These are phyloP conservation scores for Eimeria tenella DNA, from an alignment of 169 alveolate genomes.

Conservation along the genomic window DNA sequence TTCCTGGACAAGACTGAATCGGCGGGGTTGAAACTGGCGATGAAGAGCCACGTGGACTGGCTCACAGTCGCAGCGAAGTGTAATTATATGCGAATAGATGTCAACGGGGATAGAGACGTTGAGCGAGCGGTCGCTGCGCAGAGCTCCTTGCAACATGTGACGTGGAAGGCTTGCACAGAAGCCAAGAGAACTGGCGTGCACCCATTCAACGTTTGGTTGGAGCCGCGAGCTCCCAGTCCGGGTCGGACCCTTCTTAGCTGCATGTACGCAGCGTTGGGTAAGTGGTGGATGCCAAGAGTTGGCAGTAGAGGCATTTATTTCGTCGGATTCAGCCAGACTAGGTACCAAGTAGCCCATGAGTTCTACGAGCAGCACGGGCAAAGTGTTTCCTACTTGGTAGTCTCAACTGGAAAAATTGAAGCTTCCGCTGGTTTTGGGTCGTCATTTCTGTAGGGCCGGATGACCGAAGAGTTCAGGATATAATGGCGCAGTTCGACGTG, in stretches of 20 bases:
- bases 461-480: slow-evolving; percentile 29
- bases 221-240: slow-evolving; percentile 68
- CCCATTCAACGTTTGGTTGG: slow-evolving; percentile 36
- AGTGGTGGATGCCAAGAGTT: neutral
- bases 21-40: slow-evolving; percentile 24
- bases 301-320: neutral
- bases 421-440: neutral
- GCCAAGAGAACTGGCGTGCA: slow-evolving; percentile 27
- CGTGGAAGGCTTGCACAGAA: neutral
- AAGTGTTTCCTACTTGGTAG: too few relatives aligned
- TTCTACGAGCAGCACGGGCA: too few relatives aligned
- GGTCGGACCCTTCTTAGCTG: slow-evolving; percentile 68
- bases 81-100: slow-evolving; percentile 20
- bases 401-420: too few relatives aligned
- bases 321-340: too few relatives aligned
- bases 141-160: neutral
- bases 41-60: slow-evolving; percentile 22
- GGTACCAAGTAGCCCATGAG: too few relatives aligned
- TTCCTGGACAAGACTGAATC: slow-evolving; percentile 20
- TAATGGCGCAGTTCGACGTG: slow-evolving; percentile 5
- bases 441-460: slow-evolving; percentile 27
- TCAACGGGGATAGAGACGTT: neutral
- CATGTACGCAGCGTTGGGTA: slow-evolving; percentile 75
- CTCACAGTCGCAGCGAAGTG: neutral
- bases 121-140: neutral